Evolutionary conservation across 2,329 filamentous ascomycete genomes (phyloP).

Genomic region (Davidsoniella australis): DNA sequence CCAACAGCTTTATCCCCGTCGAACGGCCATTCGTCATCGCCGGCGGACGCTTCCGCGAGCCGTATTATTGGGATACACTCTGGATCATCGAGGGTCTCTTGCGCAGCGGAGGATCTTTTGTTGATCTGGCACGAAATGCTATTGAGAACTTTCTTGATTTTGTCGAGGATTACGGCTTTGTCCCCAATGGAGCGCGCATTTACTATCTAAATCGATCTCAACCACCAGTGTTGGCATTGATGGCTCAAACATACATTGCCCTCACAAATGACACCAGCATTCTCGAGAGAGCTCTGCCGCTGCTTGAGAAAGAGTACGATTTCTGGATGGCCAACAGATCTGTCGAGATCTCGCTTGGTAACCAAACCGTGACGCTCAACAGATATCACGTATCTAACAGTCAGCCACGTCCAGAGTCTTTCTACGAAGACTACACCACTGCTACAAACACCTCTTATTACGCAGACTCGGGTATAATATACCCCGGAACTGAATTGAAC

Average conservation of each 20-base stretch:
- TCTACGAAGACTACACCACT: constrained; percentile 45
- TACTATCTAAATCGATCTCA: constrained; percentile 56
- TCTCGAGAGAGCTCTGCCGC: constrained; percentile 40
- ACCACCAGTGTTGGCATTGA: constrained; percentile 47
- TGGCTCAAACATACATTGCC: constrained; percentile 47
- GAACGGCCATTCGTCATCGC: constrained; percentile 55
- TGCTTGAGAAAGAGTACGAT: constrained; percentile 44
- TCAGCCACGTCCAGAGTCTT: constrained; percentile 50
- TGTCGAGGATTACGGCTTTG: constrained; percentile 45
- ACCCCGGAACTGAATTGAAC: constrained; percentile 35
- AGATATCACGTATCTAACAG: constrained; percentile 45
- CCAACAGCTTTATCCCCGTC: constrained; percentile 47
- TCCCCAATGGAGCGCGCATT: constrained; percentile 49
- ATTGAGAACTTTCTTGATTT: constrained; percentile 56
- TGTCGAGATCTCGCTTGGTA: constrained; percentile 29
- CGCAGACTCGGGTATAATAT: constrained; percentile 38
- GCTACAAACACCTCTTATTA: constrained; percentile 51
- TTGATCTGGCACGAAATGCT: constrained; percentile 45
- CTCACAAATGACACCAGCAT: constrained; percentile 44
- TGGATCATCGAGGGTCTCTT: constrained; percentile 52
- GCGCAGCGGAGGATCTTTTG: constrained; percentile 45
- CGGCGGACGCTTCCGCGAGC: constrained; percentile 52
- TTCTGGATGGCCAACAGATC: constrained; percentile 47
- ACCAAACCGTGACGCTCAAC: constrained; percentile 35
- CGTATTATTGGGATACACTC: constrained; percentile 57